Conservation (phyloP, 129 eudicot species). For the Saposhnikovia divaricata region DNA sequence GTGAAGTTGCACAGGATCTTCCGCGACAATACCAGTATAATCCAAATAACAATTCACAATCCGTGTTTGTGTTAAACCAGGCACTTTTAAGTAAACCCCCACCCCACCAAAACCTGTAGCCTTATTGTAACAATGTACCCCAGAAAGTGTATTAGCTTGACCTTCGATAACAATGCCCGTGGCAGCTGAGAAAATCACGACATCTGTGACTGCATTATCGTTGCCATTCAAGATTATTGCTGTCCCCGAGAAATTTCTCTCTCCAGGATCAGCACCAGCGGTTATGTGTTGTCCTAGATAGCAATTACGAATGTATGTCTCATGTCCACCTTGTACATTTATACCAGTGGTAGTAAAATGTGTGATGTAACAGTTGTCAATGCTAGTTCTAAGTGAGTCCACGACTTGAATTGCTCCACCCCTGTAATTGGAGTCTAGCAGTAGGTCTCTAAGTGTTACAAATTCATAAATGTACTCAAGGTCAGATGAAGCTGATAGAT, state of each 20-base stretch:
- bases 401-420: conserved; percentile 71
- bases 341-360: conserved; percentile 73
- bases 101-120: conserved; percentile 86
- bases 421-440: conserved; percentile 58
- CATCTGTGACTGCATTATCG: conserved; percentile 73
- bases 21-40: conserved; percentile 70
- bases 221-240: conserved; percentile 62
- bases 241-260: conserved; percentile 62
- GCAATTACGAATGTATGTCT: conserved; percentile 63
- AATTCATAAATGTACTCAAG: conserved; percentile 42
- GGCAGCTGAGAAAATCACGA: conserved; percentile 72
- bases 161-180: conserved; percentile 62
- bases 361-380: conserved; percentile 75
- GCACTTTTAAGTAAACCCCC: conserved; percentile 57
- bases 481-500: conserved; percentile 39
- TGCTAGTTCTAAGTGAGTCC: conserved; percentile 63
- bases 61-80: conserved; percentile 74
- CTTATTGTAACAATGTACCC: conserved; percentile 90
- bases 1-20: conserved; percentile 80
- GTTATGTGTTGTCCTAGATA: conserved; percentile 81
- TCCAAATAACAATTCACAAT: conserved; percentile 72
- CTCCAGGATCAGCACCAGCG: conserved; percentile 60
- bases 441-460: conserved; percentile 59
- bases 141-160: conserved; percentile 66
- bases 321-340: conserved; percentile 68